Evolutionary conservation across 495 filamentous ascomycete genomes (phyloP).

Genomic region (Neurospora sp.): DNA sequence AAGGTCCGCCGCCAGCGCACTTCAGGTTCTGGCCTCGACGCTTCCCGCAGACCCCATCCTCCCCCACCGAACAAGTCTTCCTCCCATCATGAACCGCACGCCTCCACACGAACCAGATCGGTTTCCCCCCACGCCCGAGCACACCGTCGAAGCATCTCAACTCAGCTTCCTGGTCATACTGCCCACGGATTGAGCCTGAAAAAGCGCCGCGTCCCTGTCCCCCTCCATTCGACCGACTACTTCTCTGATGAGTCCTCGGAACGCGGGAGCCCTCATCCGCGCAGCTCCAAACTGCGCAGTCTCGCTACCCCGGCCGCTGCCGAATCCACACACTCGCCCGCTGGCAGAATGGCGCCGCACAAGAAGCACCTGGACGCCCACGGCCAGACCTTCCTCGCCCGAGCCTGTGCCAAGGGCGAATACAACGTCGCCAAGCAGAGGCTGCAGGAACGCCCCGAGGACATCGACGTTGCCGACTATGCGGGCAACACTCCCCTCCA

Average conservation of each 20-base stretch:
- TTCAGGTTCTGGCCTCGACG: conserved; percentile 33
- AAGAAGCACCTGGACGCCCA: conserved; percentile 80
- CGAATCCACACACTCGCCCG: conserved; percentile 50
- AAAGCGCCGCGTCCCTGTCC: conserved; percentile 46
- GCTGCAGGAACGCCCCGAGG: conserved; percentile 66
- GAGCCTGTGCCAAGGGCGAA: conserved; percentile 70
- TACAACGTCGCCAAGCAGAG: conserved; percentile 58
- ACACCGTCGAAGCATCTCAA: conserved; percentile 57
- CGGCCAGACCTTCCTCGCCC: conserved; percentile 74
- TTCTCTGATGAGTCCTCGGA: conserved; percentile 66
- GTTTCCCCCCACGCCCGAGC: conserved; percentile 49
- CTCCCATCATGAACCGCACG: conserved; percentile 26
- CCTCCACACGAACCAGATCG: conserved; percentile 45
- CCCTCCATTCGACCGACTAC: conserved; percentile 53
- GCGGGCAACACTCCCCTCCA: conserved; percentile 91
- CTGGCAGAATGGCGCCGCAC: conserved; percentile 50
- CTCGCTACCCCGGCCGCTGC: conserved; percentile 48
- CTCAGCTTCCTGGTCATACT: conserved; percentile 41
- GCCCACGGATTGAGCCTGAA: conserved; percentile 45
- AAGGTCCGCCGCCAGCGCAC: conserved; percentile 39
- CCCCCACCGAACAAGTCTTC: conserved; percentile 10
- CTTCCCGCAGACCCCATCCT: conserved; percentile 20
- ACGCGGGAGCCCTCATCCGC: conserved; percentile 60
- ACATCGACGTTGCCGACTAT: conserved; percentile 83
- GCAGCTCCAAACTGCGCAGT: conserved; percentile 53